Conservation (phyloP, 768 basidiomycete genomes). For the Serendipita indica region DNA sequence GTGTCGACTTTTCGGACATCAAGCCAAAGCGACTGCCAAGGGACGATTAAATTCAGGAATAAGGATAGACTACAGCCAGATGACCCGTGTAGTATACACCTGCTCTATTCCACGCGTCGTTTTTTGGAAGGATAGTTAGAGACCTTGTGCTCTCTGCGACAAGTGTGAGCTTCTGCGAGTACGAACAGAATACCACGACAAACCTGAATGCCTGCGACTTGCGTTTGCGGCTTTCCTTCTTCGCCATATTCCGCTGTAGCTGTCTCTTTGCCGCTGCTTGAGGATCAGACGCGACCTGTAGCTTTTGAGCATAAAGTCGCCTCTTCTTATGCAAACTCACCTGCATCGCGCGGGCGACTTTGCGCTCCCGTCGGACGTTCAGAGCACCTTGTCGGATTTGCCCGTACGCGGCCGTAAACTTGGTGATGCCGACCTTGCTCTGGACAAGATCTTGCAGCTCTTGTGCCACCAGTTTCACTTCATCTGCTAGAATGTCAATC, state of each 20-base stretch:
- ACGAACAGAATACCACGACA: not conserved
- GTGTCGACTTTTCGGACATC: conserved; percentile 4
- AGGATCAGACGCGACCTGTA: conserved; percentile 56
- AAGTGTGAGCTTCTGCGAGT: not conserved
- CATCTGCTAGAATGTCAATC: conserved; percentile 34
- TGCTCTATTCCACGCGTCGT: not conserved
- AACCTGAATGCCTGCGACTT: conserved; percentile 28
- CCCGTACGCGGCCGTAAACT: conserved; percentile 67
- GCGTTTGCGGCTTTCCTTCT: conserved; percentile 77
- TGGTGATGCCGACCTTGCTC: conserved; percentile 71
- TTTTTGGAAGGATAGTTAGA: not conserved
- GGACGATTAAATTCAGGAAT: not conserved
- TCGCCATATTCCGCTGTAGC: conserved; percentile 49
- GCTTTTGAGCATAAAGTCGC: too few relatives aligned
- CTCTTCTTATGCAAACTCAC: too few relatives aligned
- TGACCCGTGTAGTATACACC: not conserved
- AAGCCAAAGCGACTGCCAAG: conserved; percentile 5
- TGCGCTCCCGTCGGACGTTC: conserved; percentile 55
- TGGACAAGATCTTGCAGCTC: conserved; percentile 85
- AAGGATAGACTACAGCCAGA: not conserved
- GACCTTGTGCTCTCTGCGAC: not conserved
- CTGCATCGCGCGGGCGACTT: conserved; percentile 39
- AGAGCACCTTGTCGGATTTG: conserved; percentile 59
- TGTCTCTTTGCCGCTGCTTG: conserved; percentile 64
- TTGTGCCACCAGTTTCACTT: conserved; percentile 60